Evolutionary conservation across 169 alveolate species (phyloP).

Genomic region (Plasmodium gaboni): DNA sequence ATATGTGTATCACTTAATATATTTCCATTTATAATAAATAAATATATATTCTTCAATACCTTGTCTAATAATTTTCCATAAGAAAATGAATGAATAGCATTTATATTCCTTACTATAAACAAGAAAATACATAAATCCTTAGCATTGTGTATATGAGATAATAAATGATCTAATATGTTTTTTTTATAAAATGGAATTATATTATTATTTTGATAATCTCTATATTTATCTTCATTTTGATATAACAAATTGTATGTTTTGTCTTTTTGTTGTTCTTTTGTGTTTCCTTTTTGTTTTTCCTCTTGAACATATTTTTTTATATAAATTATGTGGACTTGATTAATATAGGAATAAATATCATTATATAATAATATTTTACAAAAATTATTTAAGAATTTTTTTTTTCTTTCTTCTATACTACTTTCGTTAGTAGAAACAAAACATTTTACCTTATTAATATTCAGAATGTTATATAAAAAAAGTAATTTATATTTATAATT

Average conservation of each 20-base stretch:
- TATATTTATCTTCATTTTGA: background rate
- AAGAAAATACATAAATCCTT: slow-evolving; percentile 51
- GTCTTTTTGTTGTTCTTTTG: too few species aligned
- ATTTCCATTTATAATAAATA: slow-evolving; percentile 8
- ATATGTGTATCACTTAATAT: background rate
- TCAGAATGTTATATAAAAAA: slow-evolving; percentile 37
- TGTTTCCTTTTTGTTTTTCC: background rate
- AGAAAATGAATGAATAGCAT: slow-evolving; percentile 32
- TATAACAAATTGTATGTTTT: background rate
- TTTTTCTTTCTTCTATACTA: slow-evolving; percentile 44
- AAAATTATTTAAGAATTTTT: slow-evolving; percentile 35
- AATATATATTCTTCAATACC: slow-evolving; percentile 34
- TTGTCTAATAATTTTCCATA: slow-evolving; percentile 24
- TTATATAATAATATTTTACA: slow-evolving; percentile 33
- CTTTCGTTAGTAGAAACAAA: background rate
- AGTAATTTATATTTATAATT: slow-evolving; percentile 40
- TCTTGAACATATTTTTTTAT: slow-evolving; percentile 8
- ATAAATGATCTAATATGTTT: slow-evolving; percentile 52
- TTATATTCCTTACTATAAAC: slow-evolving; percentile 42
- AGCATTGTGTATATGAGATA: slow-evolving; percentile 32
- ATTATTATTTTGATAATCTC: background rate
- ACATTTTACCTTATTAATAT: slow-evolving; percentile 17
- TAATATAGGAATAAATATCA: slow-evolving; percentile 33
- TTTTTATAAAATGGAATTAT: slow-evolving; percentile 35
- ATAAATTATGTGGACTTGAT: slow-evolving; percentile 25